phyloP scores from a whole-genome alignment of 176 grass and related monocot species.

The Carex myosuroides region DNA sequence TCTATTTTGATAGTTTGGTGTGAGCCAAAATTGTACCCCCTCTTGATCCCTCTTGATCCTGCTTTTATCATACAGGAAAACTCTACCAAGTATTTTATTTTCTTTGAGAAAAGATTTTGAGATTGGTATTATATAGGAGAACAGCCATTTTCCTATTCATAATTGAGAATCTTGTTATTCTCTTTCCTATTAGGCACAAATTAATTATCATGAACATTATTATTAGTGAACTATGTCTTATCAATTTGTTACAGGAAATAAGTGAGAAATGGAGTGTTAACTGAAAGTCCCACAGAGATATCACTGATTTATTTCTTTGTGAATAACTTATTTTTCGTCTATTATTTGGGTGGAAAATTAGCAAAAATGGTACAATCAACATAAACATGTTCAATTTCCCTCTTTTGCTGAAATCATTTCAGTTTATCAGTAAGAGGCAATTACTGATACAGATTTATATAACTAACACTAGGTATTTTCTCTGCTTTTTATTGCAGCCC shows the following conservation, averaged over 20 bases:
- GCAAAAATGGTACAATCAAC: not conserved
- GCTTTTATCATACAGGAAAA: not conserved
- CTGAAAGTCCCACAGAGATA: not conserved
- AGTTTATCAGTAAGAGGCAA: not conserved
- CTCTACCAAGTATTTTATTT: not conserved
- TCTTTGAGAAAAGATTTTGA: not conserved
- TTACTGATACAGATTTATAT: not conserved
- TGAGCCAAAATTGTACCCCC: not conserved
- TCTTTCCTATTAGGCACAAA: not conserved
- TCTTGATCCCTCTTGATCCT: not conserved
- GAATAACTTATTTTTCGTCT: not conserved
- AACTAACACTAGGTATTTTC: not conserved
- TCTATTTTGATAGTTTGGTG: not conserved
- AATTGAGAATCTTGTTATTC: not conserved
- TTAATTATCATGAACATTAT: not conserved
- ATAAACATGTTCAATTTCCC: not conserved
- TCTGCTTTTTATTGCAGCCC: conserved; percentile 4
- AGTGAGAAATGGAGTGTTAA: not conserved
- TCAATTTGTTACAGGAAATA: not conserved
- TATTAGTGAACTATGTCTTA: not conserved
- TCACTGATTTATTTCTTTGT: not conserved
- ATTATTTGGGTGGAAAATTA: not conserved
- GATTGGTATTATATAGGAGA: not conserved
- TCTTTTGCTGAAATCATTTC: not conserved
- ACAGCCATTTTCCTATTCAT: not conserved